These are phyloP conservation scores for Hyparrhenia diplandra DNA, from an alignment of 176 grass and related monocot species.

Conservation along the genomic window DNA sequence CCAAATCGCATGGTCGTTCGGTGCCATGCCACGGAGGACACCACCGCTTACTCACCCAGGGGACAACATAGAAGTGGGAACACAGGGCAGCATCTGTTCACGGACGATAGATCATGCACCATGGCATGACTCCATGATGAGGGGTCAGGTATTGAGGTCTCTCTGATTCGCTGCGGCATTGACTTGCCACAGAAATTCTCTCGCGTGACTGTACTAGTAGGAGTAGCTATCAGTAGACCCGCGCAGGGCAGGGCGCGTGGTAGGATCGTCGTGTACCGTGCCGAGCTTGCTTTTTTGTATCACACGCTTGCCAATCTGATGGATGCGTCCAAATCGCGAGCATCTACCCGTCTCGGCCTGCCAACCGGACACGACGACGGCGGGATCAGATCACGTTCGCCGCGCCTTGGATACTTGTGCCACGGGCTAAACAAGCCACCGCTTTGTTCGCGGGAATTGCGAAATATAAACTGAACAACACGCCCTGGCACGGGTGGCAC, in stretches of 20 bases:
- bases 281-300: background rate
- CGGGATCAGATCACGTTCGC: constrained; percentile 5
- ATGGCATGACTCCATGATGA: background rate
- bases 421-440: background rate
- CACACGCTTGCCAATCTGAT: background rate
- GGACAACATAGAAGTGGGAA: too few relatives aligned
- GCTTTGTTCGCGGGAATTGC: background rate
- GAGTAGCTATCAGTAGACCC: too few relatives aligned
- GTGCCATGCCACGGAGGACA: background rate
- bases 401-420: constrained; percentile 14
- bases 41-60: background rate
- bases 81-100: too few relatives aligned
- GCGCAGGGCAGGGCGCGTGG: too few relatives aligned
- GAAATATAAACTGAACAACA: background rate
- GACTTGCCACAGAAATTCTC: constrained; percentile 4
- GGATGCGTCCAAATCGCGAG: background rate
- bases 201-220: background rate
- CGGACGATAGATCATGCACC: background rate
- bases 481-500: background rate
- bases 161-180: constrained; percentile 27
- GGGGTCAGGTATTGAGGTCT: background rate
- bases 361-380: background rate
- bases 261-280: background rate
- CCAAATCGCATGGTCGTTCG: background rate
- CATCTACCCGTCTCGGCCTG: background rate